phyloP scores from a whole-genome alignment of 257 asterid genomes.

The Nicotiana tabacum region DNA sequence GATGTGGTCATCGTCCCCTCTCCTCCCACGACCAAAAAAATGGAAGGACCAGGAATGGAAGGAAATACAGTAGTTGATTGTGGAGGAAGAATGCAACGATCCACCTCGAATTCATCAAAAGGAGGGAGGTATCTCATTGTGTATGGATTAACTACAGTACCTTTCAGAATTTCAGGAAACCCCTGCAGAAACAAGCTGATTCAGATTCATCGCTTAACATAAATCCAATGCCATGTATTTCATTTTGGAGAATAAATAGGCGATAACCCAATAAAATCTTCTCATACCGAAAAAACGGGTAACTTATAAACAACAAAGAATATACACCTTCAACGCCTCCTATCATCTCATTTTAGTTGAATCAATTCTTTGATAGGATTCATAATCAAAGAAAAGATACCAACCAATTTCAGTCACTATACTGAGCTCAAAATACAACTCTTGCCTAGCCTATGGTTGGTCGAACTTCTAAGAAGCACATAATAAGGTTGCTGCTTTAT shows the following conservation, averaged over 20 bases:
- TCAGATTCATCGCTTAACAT: not conserved
- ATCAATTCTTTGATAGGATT: not conserved
- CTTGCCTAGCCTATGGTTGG: not conserved
- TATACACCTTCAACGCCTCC: not conserved
- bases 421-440: not conserved
- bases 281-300: not conserved
- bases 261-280: not conserved
- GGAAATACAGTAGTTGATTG: slow-evolving; percentile 47
- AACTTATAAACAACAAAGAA: not conserved
- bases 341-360: not conserved
- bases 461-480: not conserved
- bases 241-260: not conserved
- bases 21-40: slow-evolving; percentile 56
- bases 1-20: slow-evolving; percentile 43
- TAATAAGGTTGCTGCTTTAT: not conserved
- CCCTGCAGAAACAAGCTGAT: slow-evolving; percentile 35
- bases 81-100: slow-evolving; percentile 64
- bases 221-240: not conserved
- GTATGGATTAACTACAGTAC: slow-evolving; percentile 51
- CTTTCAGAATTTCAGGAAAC: slow-evolving; percentile 58
- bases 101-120: slow-evolving; percentile 94
- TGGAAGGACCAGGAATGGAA: slow-evolving; percentile 61
- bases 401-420: not conserved
- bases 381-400: not conserved
- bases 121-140: slow-evolving; percentile 70